Percentiles rank a stretch among this genome's conserved stretches.
These are phyloP conservation scores for Pestalotiopsis sp. DNA, from an alignment of 2,329 filamentous ascomycete species.

Conservation along the genomic window DNA sequence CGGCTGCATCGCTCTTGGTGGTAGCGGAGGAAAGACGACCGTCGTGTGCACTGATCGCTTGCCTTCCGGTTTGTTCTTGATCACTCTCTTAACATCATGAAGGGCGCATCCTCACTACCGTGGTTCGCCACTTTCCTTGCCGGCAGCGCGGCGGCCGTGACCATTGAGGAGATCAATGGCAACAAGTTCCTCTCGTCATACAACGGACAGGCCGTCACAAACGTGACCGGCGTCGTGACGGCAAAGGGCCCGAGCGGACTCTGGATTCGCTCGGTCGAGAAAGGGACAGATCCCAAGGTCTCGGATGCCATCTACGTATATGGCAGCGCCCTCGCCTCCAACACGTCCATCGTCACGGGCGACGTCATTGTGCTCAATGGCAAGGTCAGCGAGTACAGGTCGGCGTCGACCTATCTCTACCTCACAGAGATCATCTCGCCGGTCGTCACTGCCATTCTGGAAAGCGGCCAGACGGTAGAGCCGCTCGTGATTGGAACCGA, in stretches of 20 bases:
- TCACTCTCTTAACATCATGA: constrained; percentile 15
- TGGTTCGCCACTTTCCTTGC: constrained; percentile 22
- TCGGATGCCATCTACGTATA: constrained; percentile 72
- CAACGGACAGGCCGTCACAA: constrained; percentile 56
- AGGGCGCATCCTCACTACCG: constrained; percentile 14
- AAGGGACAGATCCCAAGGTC: constrained; percentile 57
- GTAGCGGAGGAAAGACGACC: neutral
- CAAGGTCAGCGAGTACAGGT: constrained; percentile 60
- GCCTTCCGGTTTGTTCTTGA: neutral
- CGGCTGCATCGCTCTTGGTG: neutral
- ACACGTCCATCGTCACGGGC: constrained; percentile 55
- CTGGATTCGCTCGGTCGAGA: constrained; percentile 63
- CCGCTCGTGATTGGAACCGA: constrained; percentile 65
- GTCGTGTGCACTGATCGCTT: neutral
- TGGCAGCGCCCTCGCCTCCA: constrained; percentile 50
- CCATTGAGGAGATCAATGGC: constrained; percentile 68
- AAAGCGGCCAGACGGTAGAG: constrained; percentile 54
- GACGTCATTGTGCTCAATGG: constrained; percentile 65
- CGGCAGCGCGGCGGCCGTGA: constrained; percentile 35
- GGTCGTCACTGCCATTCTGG: constrained; percentile 54
- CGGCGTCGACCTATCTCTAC: constrained; percentile 59
- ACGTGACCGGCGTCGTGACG: constrained; percentile 66
- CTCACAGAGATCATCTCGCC: constrained; percentile 66
- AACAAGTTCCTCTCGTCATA: constrained; percentile 65
- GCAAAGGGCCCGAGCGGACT: constrained; percentile 65